A percentile compares a stretch with the other conserved stretches of the same genome.
These are phyloP conservation scores for Achaetomium macrosporum DNA, from an alignment of 2,329 filamentous ascomycete genomes.

Conservation along the genomic window DNA sequence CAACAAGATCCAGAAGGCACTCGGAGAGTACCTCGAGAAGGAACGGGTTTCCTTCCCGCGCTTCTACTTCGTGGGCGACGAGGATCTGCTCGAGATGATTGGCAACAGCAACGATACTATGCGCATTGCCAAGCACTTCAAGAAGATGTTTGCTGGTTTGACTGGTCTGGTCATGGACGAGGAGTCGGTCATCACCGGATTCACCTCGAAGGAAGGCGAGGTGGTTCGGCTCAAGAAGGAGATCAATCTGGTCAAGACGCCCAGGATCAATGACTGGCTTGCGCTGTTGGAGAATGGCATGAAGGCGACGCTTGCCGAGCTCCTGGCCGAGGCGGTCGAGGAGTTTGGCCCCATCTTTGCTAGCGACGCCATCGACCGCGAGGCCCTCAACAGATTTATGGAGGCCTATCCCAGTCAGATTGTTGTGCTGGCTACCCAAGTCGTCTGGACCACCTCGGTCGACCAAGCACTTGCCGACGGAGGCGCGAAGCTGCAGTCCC, in stretches of 20 bases:
- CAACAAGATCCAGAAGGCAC: constrained; percentile 98
- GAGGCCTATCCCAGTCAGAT: constrained; percentile 84
- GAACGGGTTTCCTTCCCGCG: constrained; percentile 95
- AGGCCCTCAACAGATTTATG: constrained; percentile 73
- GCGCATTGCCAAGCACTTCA: constrained; percentile 96
- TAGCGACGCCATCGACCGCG: constrained; percentile 62
- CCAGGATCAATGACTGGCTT: constrained; percentile 99
- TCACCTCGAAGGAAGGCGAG: constrained; percentile 94
- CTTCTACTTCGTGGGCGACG: constrained; percentile 99
- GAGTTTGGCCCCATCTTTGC: constrained; percentile 76
- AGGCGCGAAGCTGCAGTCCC: constrained; percentile 59
- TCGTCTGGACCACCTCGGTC: constrained; percentile 85
- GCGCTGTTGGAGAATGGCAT: constrained; percentile 85
- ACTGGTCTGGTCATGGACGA: constrained; percentile 89
- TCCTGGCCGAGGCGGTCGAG: constrained; percentile 78
- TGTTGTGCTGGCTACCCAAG: constrained; percentile 89
- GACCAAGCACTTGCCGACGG: constrained; percentile 69
- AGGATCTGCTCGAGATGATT: constrained; percentile 97
- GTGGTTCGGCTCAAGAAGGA: constrained; percentile 80
- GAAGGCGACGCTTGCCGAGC: constrained; percentile 87
- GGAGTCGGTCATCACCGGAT: constrained; percentile 80
- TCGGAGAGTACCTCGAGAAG: constrained; percentile 96
- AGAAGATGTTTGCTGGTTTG: constrained; percentile 99
- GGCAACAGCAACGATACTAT: constrained; percentile 97
- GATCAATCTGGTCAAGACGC: constrained; percentile 87